Evolutionary conservation across 73 alveolate species (phyloP).

Genomic region (Tetrahymena thermophila): DNA sequence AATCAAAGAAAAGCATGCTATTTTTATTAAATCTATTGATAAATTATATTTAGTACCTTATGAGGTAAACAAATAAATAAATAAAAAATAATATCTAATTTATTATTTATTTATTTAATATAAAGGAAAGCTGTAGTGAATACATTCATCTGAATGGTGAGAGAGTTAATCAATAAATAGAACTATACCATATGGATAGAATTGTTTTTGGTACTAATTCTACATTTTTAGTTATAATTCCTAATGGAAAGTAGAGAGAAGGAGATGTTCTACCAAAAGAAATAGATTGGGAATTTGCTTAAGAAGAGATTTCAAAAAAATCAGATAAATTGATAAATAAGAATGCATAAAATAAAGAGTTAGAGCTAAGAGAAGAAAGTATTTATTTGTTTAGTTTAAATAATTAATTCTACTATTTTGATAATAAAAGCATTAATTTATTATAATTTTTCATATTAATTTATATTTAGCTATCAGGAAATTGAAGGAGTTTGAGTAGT

Average conservation of each 20-base stretch:
- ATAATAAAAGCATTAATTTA: not conserved
- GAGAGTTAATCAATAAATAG: not conserved
- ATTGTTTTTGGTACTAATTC: conserved; percentile 67
- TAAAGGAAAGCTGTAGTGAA: conserved; percentile 31
- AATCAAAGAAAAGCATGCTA: conserved; percentile 73
- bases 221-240: conserved; percentile 52
- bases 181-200: conserved; percentile 54
- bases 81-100: not conserved
- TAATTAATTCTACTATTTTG: not conserved
- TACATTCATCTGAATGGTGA: conserved; percentile 47
- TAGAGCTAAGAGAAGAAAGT: conserved; percentile 17
- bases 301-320: conserved; percentile 17
- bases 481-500: conserved; percentile 19
- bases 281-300: conserved; percentile 39
- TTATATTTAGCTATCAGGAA: not conserved
- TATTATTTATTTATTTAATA: not conserved
- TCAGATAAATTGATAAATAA: conserved; percentile 10
- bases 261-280: conserved; percentile 7
- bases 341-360: conserved; percentile 3
- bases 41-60: conserved; percentile 35
- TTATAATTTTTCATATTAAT: not conserved
- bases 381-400: not conserved
- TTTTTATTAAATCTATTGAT: conserved; percentile 43
- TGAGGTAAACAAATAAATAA: conserved; percentile 32
- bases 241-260: conserved; percentile 6